Base-by-base conservation (phyloP, 805 yeast genomes). In the Cyberlindnera mrakii region DNA sequence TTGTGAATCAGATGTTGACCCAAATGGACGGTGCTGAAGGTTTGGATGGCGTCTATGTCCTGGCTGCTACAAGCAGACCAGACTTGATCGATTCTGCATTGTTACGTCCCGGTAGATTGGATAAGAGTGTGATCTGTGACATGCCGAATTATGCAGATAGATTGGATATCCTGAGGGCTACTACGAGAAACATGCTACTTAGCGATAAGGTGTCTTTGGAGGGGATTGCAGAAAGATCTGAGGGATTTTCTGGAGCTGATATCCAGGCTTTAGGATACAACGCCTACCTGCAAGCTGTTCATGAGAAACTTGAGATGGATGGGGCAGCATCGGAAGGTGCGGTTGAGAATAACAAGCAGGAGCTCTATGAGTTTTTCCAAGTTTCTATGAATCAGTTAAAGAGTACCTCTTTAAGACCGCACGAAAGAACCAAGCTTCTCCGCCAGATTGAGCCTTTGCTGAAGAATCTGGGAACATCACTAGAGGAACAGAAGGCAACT, bases 21-120 rank as follows among this genome's bases (percentile, higher is more conserved):
- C 97, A 93, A 60, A 90, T 93, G 96, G 99, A 93, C 63, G 99
- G 99, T 67, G 98, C 98, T 1, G 98, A 93, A 62, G 97, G 98
- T 0, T 69, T 90, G 25, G 97, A 90, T 55, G 97, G 98, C 3
- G 98, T 93, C 3, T 91, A 93, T 59, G 96, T 93, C 0, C 70
- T 93, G 20, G 98, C 98, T 0, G 99, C 98, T 1, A 93, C 98
- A 0, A 82, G 93, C 54, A 74, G 99, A 54, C 99, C 99, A 0
- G 99, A 93, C 57, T 72, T 93, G 52, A 90, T 93, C 50, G 99
- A 93, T 61, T 83, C 96, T 3, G 99, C 99, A 0, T 71, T 93
- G 43, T 66, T 93, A 45, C 80, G 99, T 63, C 99, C 99, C 0
- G 99, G 99, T 6, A 80, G 99, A 67, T 72, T 93, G 55, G 99